Base-by-base conservation (phyloP, 257 asterid genomes). In the Penstemon barbatus region DNA sequence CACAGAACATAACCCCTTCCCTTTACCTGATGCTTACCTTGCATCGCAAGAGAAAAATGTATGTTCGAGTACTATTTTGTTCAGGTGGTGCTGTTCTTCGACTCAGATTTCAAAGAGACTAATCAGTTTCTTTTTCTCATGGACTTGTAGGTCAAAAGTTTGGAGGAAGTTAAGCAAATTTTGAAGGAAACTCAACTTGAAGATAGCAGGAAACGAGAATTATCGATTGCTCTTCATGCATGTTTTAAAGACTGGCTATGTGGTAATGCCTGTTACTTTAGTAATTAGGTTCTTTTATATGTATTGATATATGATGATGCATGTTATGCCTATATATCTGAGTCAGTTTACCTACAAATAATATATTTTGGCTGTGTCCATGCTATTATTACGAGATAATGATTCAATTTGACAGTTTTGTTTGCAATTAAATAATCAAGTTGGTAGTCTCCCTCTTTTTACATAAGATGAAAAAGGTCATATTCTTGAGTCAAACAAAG, bases 201-300 rank as follows among this genome's bases (percentile, higher is more conserved):
- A 55, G 98, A 88, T 57, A 88, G 75, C 81, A 79, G 91, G 81
- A 92, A 90, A 79, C 87, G 92, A 69, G 97, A 92, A 80, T 65
- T 92, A 65, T 82, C 97, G 19, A 85, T 74, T 76, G 93, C 95
- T 57, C 92, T 92, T 42, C 98, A 92, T 74, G 78, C 82, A 7
- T 90, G 88, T 77, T 92, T 90, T 74, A 92, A 90, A 76, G 98
- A 92, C 73, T 92, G 98, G 98, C 75, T 92, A 73, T 92, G 90
- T 68, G 97, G 98, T 92, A 92, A 80, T 71, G 64, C 40, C 63
- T 66, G 8, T 2, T 73, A 5, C 55, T 11, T 50, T 4, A 0
- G 51, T 12, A 50, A 53, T 33, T 53, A 41, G 53, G 4, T 10
- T 42, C 46, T 53, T 65, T 70, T 53, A 48, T 19, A 9, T 46